Evolutionary conservation across 73 alveolate genomes (phyloP), one percentile per base, ranked within the genome.

Genomic region (Paramecium sonneborni): DNA sequence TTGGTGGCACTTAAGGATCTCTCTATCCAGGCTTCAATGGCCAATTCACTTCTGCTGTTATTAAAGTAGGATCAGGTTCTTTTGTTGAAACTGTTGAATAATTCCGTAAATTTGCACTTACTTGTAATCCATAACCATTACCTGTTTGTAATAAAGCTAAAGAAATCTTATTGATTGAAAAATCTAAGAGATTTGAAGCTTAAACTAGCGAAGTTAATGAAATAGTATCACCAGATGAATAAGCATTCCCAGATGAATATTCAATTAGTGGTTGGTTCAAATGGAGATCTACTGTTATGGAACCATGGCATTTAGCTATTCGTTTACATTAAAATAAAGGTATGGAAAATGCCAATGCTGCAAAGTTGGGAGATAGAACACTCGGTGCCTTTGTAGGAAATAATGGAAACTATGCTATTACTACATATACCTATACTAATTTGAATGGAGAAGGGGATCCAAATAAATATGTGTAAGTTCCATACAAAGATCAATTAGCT

Each of bases 301-400:
- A 79, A 26, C 90, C 90, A 79, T 79, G 90, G 90, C 90, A 79
- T 79, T 79, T 79, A 79, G 90, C 90, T 15, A 38, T 79, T 9
- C 44, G 90, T 30, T 28, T 79, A 3, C 90, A 79, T 46, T 15
- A 30, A 38, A 79, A 79, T 43, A 38, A 46, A 24, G 90, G 90
- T 4, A 23, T 26, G 41, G 90, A 79, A 18, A 79, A 79, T 79
- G 90, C 76, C 2, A 46, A 79, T 21, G 90, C 55, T 79, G 69
- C 90, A 44, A 79, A 79, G 15, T 46, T 79, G 74, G 90, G 90
- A 79, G 90, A 79, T 79, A 79, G 90, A 79, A 79, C 90, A 3
- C 14, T 79, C 2, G 90, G 74, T 30, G 76, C 55, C 5, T 79
- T 32, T 12, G 76, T 62, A 2, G 41, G 76, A 21, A 79, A 79